These are phyloP conservation scores for Lagenidium giganteum DNA, from an alignment of 352 stramenopile species.

Conservation along the genomic window DNA sequence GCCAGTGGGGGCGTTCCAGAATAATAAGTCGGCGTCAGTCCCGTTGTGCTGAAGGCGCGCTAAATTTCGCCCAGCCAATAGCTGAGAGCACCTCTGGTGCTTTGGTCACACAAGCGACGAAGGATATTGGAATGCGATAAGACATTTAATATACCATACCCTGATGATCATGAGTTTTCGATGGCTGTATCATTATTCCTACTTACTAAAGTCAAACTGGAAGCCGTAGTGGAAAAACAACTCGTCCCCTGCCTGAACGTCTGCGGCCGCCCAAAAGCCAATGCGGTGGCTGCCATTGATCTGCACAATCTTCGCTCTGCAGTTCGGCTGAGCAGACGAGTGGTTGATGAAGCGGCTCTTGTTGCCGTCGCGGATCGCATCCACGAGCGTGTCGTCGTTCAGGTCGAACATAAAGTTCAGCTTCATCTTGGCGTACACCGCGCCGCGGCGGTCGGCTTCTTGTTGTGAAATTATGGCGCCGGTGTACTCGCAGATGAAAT, in stretches of 20 bases:
- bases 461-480: slow-evolving; percentile 62
- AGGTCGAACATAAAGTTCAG: slow-evolving; percentile 91
- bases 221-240: slow-evolving; percentile 74
- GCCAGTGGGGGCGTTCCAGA: too few species aligned
- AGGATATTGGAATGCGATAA: too few species aligned
- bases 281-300: slow-evolving; percentile 87
- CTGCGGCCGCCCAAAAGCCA: slow-evolving; percentile 87
- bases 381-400: slow-evolving; percentile 85
- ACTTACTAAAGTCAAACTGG: too few species aligned
- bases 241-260: slow-evolving; percentile 82
- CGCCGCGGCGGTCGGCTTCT: slow-evolving; percentile 65
- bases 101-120: too few species aligned
- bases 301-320: slow-evolving; percentile 68
- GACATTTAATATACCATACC: too few species aligned
- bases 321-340: slow-evolving; percentile 60
- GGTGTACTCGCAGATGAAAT: slow-evolving; percentile 73
- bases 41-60: too few species aligned
- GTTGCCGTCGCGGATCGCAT: slow-evolving; percentile 91
- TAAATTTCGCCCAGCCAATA: too few species aligned
- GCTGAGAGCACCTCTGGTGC: too few species aligned
- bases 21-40: too few species aligned
- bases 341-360: slow-evolving; percentile 92
- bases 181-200: too few species aligned
- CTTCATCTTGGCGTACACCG: slow-evolving; percentile 83
- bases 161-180: too few species aligned